Evolutionary conservation across 768 basidiomycete species (phyloP).

Genomic region (Auricularia sp.): DNA sequence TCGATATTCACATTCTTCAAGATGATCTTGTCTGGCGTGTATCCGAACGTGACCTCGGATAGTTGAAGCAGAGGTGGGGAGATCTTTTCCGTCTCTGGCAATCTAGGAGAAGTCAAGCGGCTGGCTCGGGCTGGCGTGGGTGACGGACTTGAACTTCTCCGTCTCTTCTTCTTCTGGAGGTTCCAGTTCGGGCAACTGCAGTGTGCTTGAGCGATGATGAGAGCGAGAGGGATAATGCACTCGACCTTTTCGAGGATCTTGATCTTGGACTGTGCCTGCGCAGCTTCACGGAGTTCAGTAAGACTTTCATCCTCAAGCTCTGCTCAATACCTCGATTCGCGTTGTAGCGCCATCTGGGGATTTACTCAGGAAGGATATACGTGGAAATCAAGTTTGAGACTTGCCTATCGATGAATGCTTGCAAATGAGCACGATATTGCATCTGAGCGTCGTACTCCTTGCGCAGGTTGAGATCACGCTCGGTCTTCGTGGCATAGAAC

Average conservation of each 20-base stretch:
- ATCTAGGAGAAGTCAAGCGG: slow-evolving; percentile 32
- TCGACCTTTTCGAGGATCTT: slow-evolving; percentile 64
- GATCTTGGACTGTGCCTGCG: slow-evolving; percentile 74
- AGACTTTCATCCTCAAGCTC: slow-evolving; percentile 2
- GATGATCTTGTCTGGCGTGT: slow-evolving; percentile 63
- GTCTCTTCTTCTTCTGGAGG: slow-evolving; percentile 89
- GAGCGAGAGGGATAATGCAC: neutral
- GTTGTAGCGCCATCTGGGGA: slow-evolving; percentile 82
- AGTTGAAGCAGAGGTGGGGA: slow-evolving; percentile 92
- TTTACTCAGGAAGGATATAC: too few species aligned
- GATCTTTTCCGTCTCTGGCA: slow-evolving; percentile 95
- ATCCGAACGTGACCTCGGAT: slow-evolving; percentile 84
- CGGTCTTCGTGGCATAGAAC: slow-evolving; percentile 97
- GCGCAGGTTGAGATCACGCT: slow-evolving; percentile 79
- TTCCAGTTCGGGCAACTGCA: slow-evolving; percentile 78
- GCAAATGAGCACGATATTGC: slow-evolving; percentile 88
- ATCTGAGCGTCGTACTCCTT: slow-evolving; percentile 97
- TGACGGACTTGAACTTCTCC: slow-evolving; percentile 74
- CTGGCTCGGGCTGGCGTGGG: neutral
- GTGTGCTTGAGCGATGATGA: neutral
- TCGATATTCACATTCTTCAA: slow-evolving; percentile 79
- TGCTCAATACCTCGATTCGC: slow-evolving; percentile 63
- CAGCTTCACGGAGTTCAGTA: slow-evolving; percentile 38
- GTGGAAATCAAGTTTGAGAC: too few species aligned
- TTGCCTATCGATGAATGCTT: slow-evolving; percentile 80